Evolutionary conservation across 768 basidiomycete genomes (phyloP).

Genomic region (Thelephora ganbajun): DNA sequence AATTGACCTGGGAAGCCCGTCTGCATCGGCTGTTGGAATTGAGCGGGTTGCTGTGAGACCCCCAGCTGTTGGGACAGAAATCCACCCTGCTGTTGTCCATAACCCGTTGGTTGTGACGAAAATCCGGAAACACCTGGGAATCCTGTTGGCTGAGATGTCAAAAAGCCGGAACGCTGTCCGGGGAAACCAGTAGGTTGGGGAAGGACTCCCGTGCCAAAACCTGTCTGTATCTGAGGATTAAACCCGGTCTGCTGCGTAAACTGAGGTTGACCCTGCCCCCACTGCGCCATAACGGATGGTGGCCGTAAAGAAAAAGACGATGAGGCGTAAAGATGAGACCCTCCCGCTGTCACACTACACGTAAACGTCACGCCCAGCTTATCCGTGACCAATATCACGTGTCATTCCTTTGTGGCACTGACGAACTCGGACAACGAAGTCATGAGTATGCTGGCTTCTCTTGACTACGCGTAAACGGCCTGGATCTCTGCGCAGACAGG

Average conservation of each 20-base stretch:
- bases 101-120: conserved; percentile 50
- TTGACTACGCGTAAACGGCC: too few relatives aligned
- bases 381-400: too few relatives aligned
- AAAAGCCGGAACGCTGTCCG: conserved; percentile 27
- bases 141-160: conserved; percentile 53
- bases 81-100: conserved; percentile 12
- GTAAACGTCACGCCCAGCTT: too few relatives aligned
- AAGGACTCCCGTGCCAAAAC: conserved; percentile 28
- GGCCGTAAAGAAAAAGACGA: too few relatives aligned
- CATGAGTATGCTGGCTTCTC: too few relatives aligned
- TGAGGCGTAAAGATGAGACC: too few relatives aligned
- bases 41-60: conserved; percentile 25
- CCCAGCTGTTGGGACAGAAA: conserved; percentile 48
- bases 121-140: conserved; percentile 27
- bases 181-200: conserved; percentile 53
- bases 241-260: conserved; percentile 66
- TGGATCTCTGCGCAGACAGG: neutral
- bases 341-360: too few relatives aligned
- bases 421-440: too few relatives aligned
- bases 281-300: conserved; percentile 51
- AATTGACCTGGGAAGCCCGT: conserved; percentile 19
- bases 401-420: too few relatives aligned
- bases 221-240: conserved; percentile 30
- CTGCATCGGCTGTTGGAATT: conserved; percentile 20
- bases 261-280: conserved; percentile 58